Evolutionary conservation across 768 basidiomycete species (phyloP).

Genomic region (Agrocybe praecox): DNA sequence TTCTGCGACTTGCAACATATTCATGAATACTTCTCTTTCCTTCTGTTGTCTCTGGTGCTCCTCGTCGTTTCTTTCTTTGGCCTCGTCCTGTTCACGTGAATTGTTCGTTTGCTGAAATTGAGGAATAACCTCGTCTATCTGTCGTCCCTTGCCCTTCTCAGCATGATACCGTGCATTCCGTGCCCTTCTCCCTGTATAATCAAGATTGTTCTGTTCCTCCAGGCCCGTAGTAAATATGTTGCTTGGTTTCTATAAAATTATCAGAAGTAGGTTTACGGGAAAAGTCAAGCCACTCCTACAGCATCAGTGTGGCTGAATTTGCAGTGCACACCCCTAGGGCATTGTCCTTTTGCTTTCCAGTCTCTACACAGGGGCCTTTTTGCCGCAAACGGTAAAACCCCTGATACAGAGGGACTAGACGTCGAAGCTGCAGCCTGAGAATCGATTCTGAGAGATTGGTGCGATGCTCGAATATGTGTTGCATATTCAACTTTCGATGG

Average conservation of each 20-base stretch:
- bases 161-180: too few species aligned
- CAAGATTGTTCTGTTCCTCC: too few species aligned
- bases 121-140: too few species aligned
- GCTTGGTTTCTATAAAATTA: neutral
- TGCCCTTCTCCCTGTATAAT: too few species aligned
- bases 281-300: slow-evolving; percentile 16
- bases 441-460: too few species aligned
- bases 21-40: neutral
- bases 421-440: neutral
- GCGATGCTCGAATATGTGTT: too few species aligned
- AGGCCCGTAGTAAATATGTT: too few species aligned
- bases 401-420: neutral
- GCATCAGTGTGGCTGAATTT: slow-evolving; percentile 32
- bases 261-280: neutral
- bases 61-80: neutral
- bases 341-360: slow-evolving; percentile 36
- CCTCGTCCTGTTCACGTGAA: too few species aligned
- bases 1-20: neutral
- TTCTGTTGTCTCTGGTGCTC: neutral
- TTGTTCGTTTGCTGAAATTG: too few species aligned
- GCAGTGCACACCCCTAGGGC: slow-evolving; percentile 36
- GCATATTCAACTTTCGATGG: too few species aligned
- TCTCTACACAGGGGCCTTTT: slow-evolving; percentile 5
- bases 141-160: too few species aligned
- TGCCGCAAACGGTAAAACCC: neutral